Evolutionary conservation across 768 basidiomycete genomes (phyloP).

Genomic region (Russula brevipes): DNA sequence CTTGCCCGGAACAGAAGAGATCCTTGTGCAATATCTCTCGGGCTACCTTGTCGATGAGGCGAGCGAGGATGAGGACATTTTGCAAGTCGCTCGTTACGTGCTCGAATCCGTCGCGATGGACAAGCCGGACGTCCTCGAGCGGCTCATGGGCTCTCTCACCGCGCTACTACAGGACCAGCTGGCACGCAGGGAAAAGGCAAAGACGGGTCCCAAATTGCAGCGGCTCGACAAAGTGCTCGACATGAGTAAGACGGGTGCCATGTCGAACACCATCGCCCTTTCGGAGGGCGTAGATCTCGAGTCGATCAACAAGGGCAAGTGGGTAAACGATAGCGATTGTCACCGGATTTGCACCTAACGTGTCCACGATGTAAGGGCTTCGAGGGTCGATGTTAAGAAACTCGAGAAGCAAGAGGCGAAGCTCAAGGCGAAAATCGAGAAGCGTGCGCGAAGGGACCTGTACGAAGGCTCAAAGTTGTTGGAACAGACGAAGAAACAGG

Average conservation of each 20-base stretch:
- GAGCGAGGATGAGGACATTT: constrained; percentile 80
- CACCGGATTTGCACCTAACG: background rate
- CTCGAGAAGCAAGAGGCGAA: constrained; percentile 97
- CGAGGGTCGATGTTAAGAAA: constrained; percentile 90
- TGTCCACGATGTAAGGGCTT: constrained; percentile 49
- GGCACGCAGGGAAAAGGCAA: constrained; percentile 47
- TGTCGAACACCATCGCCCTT: constrained; percentile 76
- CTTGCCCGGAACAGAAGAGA: constrained; percentile 77
- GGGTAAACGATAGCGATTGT: constrained; percentile 23
- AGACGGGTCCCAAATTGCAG: constrained; percentile 57
- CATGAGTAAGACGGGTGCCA: constrained; percentile 70
- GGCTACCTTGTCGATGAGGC: constrained; percentile 87
- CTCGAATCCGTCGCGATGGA: constrained; percentile 72
- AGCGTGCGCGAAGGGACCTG: constrained; percentile 81
- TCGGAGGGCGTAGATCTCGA: constrained; percentile 84
- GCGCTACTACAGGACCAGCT: constrained; percentile 63
- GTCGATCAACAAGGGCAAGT: constrained; percentile 94
- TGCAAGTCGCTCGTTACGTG: constrained; percentile 68
- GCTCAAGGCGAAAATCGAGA: constrained; percentile 96
- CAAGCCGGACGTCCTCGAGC: constrained; percentile 51
- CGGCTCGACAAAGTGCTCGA: constrained; percentile 85
- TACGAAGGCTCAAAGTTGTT: constrained; percentile 96
- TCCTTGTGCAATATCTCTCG: constrained; percentile 81
- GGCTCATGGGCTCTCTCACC: constrained; percentile 59
- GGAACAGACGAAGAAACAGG: constrained; percentile 88